Evolutionary conservation across 805 yeast genomes (phyloP).

Genomic region (Lipomyces orientalis): DNA sequence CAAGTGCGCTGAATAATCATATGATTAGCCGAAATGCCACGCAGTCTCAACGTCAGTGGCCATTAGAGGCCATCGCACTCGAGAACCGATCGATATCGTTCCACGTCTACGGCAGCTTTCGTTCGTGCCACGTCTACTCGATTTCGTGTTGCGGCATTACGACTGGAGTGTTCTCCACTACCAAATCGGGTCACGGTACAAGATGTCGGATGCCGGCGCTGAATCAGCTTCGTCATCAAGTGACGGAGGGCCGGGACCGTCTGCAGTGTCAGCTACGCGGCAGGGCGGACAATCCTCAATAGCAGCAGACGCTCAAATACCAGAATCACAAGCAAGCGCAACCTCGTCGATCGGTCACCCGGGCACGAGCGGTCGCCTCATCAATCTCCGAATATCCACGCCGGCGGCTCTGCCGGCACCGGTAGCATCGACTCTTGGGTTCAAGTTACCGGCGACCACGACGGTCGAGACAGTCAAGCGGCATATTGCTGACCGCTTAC

Average conservation of each 20-base stretch:
- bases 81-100: neutral
- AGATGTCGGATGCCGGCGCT: conserved; percentile 1
- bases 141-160: neutral
- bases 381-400: conserved; percentile 24
- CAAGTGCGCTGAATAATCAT: neutral
- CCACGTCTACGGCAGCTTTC: neutral
- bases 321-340: neutral
- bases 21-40: neutral
- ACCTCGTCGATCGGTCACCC: neutral
- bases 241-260: neutral
- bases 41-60: neutral
- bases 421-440: conserved; percentile 14
- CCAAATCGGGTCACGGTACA: neutral
- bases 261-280: neutral
- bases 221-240: neutral
- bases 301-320: neutral
- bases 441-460: conserved; percentile 13
- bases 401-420: conserved; percentile 25
- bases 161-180: neutral
- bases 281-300: neutral
- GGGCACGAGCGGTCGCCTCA: conserved; percentile 3
- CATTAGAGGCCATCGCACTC: neutral
- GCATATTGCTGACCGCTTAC: conserved; percentile 21
- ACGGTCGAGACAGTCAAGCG: conserved; percentile 24
- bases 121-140: neutral